Percentiles rank a stretch among this genome's conserved stretches.
Evolutionary conservation across 164 flowering plant genomes (phyloP).

Genomic region (Magnolia changhungtana): DNA sequence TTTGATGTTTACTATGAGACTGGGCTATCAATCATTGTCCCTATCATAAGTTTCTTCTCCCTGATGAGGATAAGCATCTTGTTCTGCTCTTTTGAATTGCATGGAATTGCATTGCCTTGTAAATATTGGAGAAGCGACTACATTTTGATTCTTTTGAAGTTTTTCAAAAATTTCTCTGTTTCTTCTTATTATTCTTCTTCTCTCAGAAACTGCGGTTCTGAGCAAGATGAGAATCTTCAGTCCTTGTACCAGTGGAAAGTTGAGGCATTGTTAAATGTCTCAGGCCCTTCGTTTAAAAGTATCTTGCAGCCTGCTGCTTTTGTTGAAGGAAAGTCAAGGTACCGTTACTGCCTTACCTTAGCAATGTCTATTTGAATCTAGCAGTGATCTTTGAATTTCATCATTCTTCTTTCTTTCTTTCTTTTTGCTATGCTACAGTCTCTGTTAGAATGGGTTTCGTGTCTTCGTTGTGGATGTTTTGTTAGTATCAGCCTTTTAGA

Average conservation of each 20-base stretch:
- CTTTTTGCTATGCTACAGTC: neutral
- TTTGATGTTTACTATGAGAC: neutral
- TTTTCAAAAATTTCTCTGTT: neutral
- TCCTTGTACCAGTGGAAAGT: slow-evolving; percentile 43
- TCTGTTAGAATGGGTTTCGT: slow-evolving; percentile 5
- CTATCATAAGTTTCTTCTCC: neutral
- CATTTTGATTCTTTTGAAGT: neutral
- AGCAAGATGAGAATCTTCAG: slow-evolving; percentile 67
- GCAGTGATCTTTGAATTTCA: neutral
- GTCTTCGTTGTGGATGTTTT: neutral
- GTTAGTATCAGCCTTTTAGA: neutral
- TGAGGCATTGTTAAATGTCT: slow-evolving; percentile 51
- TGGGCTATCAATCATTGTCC: neutral
- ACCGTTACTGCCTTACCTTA: slow-evolving; percentile 2
- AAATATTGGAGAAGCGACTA: neutral
- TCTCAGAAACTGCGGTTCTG: slow-evolving; percentile 40
- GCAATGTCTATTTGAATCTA: neutral
- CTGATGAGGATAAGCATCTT: neutral
- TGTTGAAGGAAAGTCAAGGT: slow-evolving; percentile 71
- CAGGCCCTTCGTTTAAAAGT: slow-evolving; percentile 62
- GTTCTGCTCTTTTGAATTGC: neutral
- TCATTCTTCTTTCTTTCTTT: neutral
- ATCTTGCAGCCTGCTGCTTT: slow-evolving; percentile 50
- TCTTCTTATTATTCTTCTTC: neutral
- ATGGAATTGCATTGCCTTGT: neutral